phyloP scores from a whole-genome alignment of 345 rosid species.

The Atalantia buxifolia region DNA sequence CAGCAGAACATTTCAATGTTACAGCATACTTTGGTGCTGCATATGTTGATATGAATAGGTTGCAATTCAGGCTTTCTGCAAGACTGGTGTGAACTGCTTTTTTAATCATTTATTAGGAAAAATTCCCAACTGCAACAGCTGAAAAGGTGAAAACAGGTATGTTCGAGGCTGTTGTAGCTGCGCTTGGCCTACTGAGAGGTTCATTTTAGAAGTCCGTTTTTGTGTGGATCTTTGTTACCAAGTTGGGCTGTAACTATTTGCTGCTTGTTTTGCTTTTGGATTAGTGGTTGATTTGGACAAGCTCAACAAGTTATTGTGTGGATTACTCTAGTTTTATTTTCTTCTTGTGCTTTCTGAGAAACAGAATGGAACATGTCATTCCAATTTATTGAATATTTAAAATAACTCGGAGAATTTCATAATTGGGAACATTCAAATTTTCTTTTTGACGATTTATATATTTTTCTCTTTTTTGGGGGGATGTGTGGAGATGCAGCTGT shows the following conservation, averaged over 20 bases:
- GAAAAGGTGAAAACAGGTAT: constrained; percentile 69
- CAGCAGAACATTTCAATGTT: not conserved
- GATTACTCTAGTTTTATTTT: not conserved
- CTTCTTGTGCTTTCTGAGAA: not conserved
- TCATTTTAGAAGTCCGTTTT: constrained; percentile 51
- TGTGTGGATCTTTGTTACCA: constrained; percentile 17
- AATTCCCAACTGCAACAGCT: constrained; percentile 65
- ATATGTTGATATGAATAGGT: not conserved
- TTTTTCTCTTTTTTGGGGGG: not conserved
- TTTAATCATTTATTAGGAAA: constrained; percentile 47
- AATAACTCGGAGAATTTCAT: not conserved
- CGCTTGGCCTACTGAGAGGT: constrained; percentile 60
- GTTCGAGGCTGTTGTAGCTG: constrained; percentile 64
- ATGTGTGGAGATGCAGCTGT: constrained; percentile 83
- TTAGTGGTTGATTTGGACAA: not conserved
- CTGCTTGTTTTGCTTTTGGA: too few species aligned
- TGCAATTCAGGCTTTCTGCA: not conserved
- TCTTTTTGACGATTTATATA: not conserved
- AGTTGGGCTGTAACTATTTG: not conserved
- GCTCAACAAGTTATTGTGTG: not conserved
- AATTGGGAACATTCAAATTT: not conserved
- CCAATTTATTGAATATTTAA: not conserved
- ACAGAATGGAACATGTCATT: not conserved
- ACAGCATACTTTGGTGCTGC: not conserved
- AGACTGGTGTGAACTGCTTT: not conserved